Base-by-base conservation (phyloP, 2,329 filamentous ascomycete genomes). In the Pyrenophora seminiperda region DNA sequence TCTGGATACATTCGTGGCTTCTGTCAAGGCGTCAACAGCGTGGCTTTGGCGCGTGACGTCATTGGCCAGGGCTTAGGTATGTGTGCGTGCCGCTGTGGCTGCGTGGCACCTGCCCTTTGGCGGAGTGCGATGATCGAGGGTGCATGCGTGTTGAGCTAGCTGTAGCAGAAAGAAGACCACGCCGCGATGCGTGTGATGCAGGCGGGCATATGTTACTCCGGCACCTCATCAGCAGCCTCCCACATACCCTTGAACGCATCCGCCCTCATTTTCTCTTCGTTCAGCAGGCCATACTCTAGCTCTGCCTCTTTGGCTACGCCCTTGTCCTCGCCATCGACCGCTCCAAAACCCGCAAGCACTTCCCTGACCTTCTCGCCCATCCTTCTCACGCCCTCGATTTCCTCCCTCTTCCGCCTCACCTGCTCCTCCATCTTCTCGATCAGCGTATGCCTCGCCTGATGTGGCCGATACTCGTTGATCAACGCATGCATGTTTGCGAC, bases 401-500 rank as follows among this genome's bases (percentile, higher is more conserved):
- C 91, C 46, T 82, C 83, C 59, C 82, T 83, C 47, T 87, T 87
- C 60, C 79, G 81, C 61, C 90, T 85, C 22, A 96, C 76, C 65
- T 93, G 88, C 59, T 89, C 87, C 74, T 96, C 89, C 88, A 97
- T 91, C 78, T 93, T 83, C 59, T 87, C 76, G 24, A 96, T 96
- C 50, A 96, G 78, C 20, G 87, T 91, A 76, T 97, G 92, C 36
- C 93, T 79, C 18, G 92, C 91, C 75, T 97, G 93, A 70, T 97
- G 92, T 7, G 92, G 92, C 24, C 93, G 83, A 75, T 96, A 97
- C 72, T 96, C 87, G 72, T 99, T 99, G 59, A 97, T 85, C 45
- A 96, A 81, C 66, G 95, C 90, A 74, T 97, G 91, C 66, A 95
- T 88, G 72, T 97, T 97, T 72, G 93, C 86, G 56, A 96, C 87